Conservation (phyloP, 148 eudicot genomes). For the Camellia lanceoleosa region DNA sequence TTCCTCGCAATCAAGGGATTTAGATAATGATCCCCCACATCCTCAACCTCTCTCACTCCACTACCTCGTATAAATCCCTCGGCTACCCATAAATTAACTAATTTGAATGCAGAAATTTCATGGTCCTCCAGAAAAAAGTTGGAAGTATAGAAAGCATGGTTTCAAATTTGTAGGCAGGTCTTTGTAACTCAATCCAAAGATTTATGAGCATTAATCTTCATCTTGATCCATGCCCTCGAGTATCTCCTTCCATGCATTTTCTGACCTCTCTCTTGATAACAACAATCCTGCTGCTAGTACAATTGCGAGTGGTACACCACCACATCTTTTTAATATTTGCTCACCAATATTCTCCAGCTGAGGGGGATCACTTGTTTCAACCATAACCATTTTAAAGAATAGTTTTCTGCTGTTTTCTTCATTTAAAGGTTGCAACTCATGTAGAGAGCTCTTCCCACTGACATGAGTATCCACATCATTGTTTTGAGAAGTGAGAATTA, state of each 20-base stretch:
- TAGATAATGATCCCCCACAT: not conserved
- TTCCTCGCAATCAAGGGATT: not conserved
- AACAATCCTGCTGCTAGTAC: slow-evolving; percentile 6
- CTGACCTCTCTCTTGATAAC: not conserved
- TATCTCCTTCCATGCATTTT: slow-evolving; percentile 1
- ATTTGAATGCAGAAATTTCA: not conserved
- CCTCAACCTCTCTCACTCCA: not conserved
- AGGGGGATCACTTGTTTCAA: not conserved
- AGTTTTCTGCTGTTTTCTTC: not conserved
- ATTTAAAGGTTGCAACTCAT: not conserved
- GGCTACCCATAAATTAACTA: not conserved
- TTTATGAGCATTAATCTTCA: not conserved
- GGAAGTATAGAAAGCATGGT: slow-evolving; percentile 9
- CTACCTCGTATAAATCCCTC: not conserved
- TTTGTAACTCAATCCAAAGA: slow-evolving; percentile 11
- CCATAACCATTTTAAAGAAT: not conserved
- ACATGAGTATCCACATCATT: not conserved
- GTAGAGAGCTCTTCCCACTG: slow-evolving; percentile 6
- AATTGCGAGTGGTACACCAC: slow-evolving; percentile 13
- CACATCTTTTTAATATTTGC: not conserved
- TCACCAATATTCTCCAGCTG: too few relatives aligned
- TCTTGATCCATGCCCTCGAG: not conserved
- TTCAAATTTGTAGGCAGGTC: slow-evolving; percentile 1
- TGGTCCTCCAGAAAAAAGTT: slow-evolving; percentile 1
- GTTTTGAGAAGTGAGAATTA: not conserved